phyloP scores from a whole-genome alignment of 192 early-diverging fungal species.

The Backusella tuberculispora region DNA sequence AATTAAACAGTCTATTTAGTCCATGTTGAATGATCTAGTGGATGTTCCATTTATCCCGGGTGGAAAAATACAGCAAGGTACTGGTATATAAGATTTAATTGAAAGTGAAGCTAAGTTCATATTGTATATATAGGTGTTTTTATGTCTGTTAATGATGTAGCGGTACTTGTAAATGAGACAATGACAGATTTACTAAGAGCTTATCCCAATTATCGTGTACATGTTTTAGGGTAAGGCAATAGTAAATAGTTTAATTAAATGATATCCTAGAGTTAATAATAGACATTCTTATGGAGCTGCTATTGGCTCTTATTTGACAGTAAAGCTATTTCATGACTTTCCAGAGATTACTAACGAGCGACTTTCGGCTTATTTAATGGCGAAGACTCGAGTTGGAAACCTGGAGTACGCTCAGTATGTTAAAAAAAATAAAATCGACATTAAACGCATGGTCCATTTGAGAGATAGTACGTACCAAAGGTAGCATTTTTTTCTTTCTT shows the following conservation, averaged over 20 bases:
- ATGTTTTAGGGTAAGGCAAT: background rate
- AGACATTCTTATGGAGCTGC: slow-evolving; percentile 1
- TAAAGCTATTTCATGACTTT: background rate
- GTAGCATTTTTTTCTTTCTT: background rate
- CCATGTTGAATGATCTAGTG: background rate
- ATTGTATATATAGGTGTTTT: background rate
- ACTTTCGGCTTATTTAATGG: background rate
- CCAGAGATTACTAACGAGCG: background rate
- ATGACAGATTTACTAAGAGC: background rate
- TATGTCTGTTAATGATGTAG: background rate
- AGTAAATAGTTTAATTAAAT: background rate
- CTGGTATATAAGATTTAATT: background rate
- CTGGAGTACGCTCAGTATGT: background rate
- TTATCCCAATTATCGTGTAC: background rate
- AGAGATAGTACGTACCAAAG: slow-evolving; percentile 2
- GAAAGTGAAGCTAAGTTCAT: background rate
- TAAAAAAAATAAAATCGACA: background rate
- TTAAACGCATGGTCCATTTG: background rate
- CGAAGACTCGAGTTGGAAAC: background rate
- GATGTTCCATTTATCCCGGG: slow-evolving; percentile 1
- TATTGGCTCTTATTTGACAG: background rate
- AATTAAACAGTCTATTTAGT: background rate
- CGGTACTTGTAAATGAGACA: background rate
- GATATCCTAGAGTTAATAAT: background rate
- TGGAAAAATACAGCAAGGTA: background rate